These are phyloP conservation scores for Aspergillus viridinutans DNA, from an alignment of 2,329 filamentous ascomycete genomes.

Conservation along the genomic window DNA sequence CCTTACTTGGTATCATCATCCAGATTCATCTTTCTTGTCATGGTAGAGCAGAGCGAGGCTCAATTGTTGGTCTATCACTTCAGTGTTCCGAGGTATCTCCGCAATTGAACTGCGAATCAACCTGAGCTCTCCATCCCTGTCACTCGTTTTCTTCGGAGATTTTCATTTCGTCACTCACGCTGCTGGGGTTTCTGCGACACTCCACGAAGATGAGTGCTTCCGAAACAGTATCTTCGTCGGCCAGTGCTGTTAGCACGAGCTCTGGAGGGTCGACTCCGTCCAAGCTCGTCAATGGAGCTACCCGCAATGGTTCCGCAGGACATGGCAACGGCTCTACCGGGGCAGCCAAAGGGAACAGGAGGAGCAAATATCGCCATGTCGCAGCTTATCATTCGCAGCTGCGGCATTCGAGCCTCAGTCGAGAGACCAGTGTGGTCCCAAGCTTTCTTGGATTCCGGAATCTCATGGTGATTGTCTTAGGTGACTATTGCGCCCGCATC, in stretches of 20 bases:
- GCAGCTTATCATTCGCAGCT: slow-evolving; percentile 73
- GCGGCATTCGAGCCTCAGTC: slow-evolving; percentile 76
- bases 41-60: slow-evolving; percentile 8
- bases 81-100: slow-evolving; percentile 10
- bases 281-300: slow-evolving; percentile 10
- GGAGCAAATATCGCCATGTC: slow-evolving; percentile 83
- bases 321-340: slow-evolving; percentile 4
- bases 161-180: not conserved
- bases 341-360: slow-evolving; percentile 25
- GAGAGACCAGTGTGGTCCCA: slow-evolving; percentile 68
- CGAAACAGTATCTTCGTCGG: not conserved
- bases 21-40: slow-evolving; percentile 7
- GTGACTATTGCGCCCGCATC: slow-evolving; percentile 45
- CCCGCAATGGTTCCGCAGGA: slow-evolving; percentile 1
- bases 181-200: not conserved
- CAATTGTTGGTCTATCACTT: slow-evolving; percentile 6
- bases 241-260: slow-evolving; percentile 17
- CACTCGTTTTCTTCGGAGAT: not conserved
- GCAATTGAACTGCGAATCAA: slow-evolving; percentile 16
- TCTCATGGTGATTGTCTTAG: slow-evolving; percentile 87
- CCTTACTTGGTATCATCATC: not conserved
- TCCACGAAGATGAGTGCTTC: slow-evolving; percentile 1
- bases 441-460: slow-evolving; percentile 95
- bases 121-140: not conserved
- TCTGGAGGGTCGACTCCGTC: slow-evolving; percentile 19